Conservation (phyloP, 192 early-diverging fungal genomes). For the Backusella parvicylindrica region DNA sequence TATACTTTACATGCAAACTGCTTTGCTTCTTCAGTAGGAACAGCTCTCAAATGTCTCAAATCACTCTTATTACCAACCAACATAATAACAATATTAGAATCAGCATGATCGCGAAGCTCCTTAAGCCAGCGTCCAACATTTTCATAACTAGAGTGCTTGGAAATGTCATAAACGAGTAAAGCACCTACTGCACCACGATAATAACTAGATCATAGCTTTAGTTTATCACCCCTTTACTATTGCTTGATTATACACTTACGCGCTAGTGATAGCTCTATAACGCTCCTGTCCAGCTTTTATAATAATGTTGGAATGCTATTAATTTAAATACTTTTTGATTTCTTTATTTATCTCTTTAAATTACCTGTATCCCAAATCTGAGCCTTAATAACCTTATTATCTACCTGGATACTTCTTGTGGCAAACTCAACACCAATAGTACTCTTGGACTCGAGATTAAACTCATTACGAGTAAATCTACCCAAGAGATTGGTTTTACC, state of each 20-base stretch:
- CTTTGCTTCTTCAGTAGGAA: conserved; percentile 97
- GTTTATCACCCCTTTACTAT: not conserved
- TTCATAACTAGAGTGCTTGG: conserved; percentile 94
- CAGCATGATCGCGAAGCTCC: conserved; percentile 95
- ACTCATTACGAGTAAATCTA: conserved; percentile 97
- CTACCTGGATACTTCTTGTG: conserved; percentile 93
- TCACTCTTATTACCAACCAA: conserved; percentile 99
- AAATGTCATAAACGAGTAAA: conserved; percentile 96
- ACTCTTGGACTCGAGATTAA: conserved; percentile 97
- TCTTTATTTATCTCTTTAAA: not conserved
- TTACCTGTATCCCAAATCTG: conserved; percentile 99
- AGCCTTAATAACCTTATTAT: conserved; percentile 96
- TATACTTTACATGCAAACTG: conserved; percentile 79
- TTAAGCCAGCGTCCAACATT: conserved; percentile 97
- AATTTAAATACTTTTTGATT: not conserved
- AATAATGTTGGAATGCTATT: not conserved
- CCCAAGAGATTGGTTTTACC: conserved; percentile 95
- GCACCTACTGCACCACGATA: conserved; percentile 98
- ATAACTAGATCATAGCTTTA: conserved; percentile 54
- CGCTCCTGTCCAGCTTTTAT: conserved; percentile 62
- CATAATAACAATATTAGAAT: conserved; percentile 99
- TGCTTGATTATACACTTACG: conserved; percentile 29
- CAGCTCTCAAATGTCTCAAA: conserved; percentile 92
- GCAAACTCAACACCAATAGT: conserved; percentile 99
- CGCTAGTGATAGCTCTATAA: conserved; percentile 82